phyloP scores from a whole-genome alignment of 129 eudicot species.

The Flaveria robusta region DNA sequence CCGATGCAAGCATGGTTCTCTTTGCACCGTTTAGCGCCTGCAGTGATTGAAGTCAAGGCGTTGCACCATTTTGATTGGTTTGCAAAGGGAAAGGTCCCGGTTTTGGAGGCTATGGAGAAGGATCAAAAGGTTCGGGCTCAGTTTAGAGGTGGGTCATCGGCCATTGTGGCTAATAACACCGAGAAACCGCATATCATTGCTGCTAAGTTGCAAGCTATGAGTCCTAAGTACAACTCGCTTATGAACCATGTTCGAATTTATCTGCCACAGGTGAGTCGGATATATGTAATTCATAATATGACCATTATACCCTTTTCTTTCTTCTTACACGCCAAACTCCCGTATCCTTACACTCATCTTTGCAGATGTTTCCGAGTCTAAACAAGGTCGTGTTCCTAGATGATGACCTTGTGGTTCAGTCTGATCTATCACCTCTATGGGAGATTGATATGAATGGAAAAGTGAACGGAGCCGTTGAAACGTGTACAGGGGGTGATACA shows the following conservation, averaged over 20 bases:
- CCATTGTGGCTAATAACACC: conserved; percentile 75
- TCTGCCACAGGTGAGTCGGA: conserved; percentile 68
- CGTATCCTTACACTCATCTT: not conserved
- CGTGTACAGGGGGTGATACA: conserved; percentile 76
- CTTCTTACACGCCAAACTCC: not conserved
- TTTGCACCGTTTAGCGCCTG: conserved; percentile 75
- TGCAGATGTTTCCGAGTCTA: conserved; percentile 88
- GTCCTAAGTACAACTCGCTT: conserved; percentile 75
- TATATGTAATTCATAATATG: not conserved
- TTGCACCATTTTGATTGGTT: conserved; percentile 96
- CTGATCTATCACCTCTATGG: conserved; percentile 86
- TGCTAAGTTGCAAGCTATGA: conserved; percentile 82
- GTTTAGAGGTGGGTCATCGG: conserved; percentile 83
- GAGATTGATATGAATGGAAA: conserved; percentile 86
- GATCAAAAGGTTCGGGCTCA: conserved; percentile 75
- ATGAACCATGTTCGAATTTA: conserved; percentile 87
- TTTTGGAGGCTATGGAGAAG: conserved; percentile 91
- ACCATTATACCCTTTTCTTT: not conserved
- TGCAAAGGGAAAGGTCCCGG: conserved; percentile 84
- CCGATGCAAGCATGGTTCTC: conserved; percentile 99
- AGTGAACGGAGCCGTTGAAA: conserved; percentile 92
- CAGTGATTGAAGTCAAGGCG: conserved; percentile 75
- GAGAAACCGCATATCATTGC: conserved; percentile 81
- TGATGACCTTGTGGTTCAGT: conserved; percentile 84
- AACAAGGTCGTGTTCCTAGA: conserved; percentile 77